Evolutionary conservation across 140 eudicot genomes (phyloP).

Genomic region (Erigeron philadelphicus): DNA sequence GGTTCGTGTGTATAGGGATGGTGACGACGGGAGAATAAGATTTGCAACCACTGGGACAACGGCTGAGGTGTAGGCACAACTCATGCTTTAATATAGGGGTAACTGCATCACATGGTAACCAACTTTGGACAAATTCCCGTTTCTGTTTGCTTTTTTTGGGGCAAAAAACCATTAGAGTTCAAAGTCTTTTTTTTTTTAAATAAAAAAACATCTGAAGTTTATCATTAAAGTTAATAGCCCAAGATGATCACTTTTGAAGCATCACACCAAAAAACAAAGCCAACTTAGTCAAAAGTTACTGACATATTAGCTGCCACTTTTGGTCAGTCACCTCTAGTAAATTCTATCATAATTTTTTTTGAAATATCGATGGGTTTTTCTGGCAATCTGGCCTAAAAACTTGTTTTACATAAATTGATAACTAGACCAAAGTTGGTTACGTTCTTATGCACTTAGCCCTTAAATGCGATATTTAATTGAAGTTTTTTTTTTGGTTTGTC

Average conservation of each 20-base stretch:
- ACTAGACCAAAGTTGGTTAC: conserved; percentile 13
- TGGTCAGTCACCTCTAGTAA: neutral
- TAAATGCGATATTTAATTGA: neutral
- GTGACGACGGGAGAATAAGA: conserved; percentile 46
- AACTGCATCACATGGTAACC: conserved; percentile 9
- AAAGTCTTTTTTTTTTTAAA: neutral
- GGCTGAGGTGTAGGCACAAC: conserved; percentile 57
- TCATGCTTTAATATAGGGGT: conserved; percentile 3
- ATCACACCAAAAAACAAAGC: neutral
- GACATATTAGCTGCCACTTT: neutral
- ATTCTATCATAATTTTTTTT: neutral
- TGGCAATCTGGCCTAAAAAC: neutral
- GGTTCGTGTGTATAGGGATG: conserved; percentile 70
- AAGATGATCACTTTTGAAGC: neutral
- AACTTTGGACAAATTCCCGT: neutral
- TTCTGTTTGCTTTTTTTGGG: neutral
- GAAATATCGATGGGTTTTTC: conserved; percentile 8
- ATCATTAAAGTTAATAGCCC: neutral
- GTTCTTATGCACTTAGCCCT: neutral
- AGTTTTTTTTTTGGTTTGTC: conserved; percentile 13
- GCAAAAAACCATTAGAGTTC: neutral
- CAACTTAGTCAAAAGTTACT: conserved; percentile 1
- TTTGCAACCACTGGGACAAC: conserved; percentile 78
- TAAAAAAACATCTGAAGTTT: no score
- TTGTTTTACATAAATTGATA: neutral